Evolutionary conservation across 768 basidiomycete species (phyloP).

Genomic region (Termitomyces titanicus): DNA sequence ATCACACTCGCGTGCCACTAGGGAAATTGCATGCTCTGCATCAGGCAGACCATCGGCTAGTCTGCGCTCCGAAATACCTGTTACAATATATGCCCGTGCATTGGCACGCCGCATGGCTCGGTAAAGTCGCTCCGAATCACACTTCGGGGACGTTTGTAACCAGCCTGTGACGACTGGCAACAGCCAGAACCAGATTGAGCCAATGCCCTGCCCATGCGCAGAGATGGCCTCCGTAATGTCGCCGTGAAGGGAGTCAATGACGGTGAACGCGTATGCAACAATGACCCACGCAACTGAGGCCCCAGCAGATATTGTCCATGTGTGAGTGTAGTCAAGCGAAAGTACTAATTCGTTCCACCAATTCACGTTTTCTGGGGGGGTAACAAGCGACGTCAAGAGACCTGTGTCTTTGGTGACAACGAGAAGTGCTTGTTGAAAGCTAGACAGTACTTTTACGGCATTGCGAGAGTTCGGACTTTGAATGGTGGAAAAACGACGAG

Average conservation of each 20-base stretch:
- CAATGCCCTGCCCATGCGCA: conserved; percentile 34
- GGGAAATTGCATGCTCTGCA: conserved; percentile 4
- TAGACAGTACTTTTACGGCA: conserved; percentile 27
- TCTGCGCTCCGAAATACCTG: not conserved
- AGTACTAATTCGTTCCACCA: conserved; percentile 21
- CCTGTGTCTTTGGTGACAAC: too few relatives aligned
- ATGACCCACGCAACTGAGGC: conserved; percentile 38
- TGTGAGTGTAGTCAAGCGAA: conserved; percentile 32
- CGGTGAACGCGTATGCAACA: conserved; percentile 34
- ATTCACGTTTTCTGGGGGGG: too few relatives aligned
- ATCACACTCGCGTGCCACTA: not conserved
- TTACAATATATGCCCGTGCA: conserved; percentile 18
- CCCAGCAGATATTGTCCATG: conserved; percentile 37
- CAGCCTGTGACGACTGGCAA: conserved; percentile 26
- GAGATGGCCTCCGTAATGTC: conserved; percentile 14
- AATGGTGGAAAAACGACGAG: conserved; percentile 19
- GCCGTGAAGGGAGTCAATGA: conserved; percentile 24
- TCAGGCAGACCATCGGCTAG: not conserved
- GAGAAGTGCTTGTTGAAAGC: conserved; percentile 39
- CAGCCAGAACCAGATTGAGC: conserved; percentile 38
- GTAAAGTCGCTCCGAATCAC: conserved; percentile 27
- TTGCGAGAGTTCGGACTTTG: conserved; percentile 19
- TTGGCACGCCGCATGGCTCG: conserved; percentile 28
- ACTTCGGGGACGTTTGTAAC: conserved; percentile 37
- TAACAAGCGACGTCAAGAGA: conserved; percentile 32